Evolutionary conservation across 441 rosid genomes (phyloP).

Genomic region (Bocquillonia castaneifolia): DNA sequence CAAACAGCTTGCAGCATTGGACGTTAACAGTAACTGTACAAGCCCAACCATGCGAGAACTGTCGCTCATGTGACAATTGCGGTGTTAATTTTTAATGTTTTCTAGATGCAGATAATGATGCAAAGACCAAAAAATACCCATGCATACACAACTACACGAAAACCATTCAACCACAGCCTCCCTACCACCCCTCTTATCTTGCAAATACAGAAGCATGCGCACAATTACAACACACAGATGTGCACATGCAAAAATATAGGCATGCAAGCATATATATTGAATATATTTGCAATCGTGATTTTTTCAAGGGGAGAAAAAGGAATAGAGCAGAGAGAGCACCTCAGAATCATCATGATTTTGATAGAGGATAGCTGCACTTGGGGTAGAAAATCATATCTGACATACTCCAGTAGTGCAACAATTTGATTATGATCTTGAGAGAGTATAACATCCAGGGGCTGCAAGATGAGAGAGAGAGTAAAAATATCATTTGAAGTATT

Average conservation of each 20-base stretch:
- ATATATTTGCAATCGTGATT: background rate
- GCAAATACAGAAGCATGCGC: background rate
- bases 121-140: slow-evolving; percentile 23
- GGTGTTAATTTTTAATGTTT: slow-evolving; percentile 8
- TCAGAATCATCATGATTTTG: slow-evolving; percentile 83
- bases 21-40: slow-evolving; percentile 71
- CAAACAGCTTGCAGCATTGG: slow-evolving; percentile 65
- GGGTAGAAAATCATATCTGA: slow-evolving; percentile 80
- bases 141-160: background rate
- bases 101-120: background rate
- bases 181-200: background rate
- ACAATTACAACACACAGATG: background rate
- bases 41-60: slow-evolving; percentile 94
- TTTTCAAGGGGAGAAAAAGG: background rate
- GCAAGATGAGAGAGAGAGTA: slow-evolving; percentile 30
- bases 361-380: slow-evolving; percentile 81
- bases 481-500: background rate
- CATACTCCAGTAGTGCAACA: slow-evolving; percentile 77
- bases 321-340: slow-evolving; percentile 34
- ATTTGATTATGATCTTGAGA: slow-evolving; percentile 92
- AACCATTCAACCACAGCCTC: background rate
- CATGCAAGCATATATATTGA: background rate
- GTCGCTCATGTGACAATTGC: slow-evolving; percentile 28
- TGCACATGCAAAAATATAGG: background rate
- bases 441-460: slow-evolving; percentile 94